These are phyloP conservation scores for Nemania sp. DNA, from an alignment of 2,329 filamentous ascomycete genomes.

Conservation along the genomic window DNA sequence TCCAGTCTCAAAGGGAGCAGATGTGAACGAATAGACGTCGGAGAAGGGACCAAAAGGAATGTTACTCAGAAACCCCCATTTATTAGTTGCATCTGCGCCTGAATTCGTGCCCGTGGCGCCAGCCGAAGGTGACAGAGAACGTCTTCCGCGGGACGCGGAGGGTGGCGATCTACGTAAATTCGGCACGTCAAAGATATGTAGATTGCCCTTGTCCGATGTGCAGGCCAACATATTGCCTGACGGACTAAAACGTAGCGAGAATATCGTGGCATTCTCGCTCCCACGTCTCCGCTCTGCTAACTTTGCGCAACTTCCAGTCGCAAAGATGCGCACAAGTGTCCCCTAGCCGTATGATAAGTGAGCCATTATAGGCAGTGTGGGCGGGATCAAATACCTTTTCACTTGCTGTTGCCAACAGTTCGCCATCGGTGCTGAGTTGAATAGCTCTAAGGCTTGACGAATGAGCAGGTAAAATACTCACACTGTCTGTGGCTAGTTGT, in stretches of 20 bases:
- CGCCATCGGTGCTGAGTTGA: conserved; percentile 76
- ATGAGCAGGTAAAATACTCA: conserved; percentile 93
- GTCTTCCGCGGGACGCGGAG: conserved; percentile 22
- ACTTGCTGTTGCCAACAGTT: conserved; percentile 85
- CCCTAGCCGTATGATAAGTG: conserved; percentile 63
- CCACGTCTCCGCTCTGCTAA: conserved; percentile 85
- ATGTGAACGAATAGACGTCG: conserved; percentile 85
- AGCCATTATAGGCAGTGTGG: conserved; percentile 23
- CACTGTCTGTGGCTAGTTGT: conserved; percentile 74
- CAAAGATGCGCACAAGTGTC: conserved; percentile 85
- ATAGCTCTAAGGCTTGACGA: conserved; percentile 77
- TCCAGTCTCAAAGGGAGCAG: conserved; percentile 78
- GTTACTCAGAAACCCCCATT: conserved; percentile 84
- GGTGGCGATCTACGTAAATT: conserved; percentile 47
- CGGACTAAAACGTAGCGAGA: conserved; percentile 85
- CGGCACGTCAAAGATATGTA: conserved; percentile 90
- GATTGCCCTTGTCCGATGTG: conserved; percentile 93
- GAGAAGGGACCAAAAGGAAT: conserved; percentile 89
- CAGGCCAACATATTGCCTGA: conserved; percentile 79
- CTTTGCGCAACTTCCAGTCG: conserved; percentile 77
- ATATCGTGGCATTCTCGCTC: conserved; percentile 84
- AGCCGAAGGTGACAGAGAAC: conserved; percentile 23
- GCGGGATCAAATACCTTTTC: conserved; percentile 59
- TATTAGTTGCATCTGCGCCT: conserved; percentile 62
- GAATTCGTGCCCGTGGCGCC: conserved; percentile 25